A percentile compares a stretch with the other conserved stretches of the same genome.
Evolutionary conservation across 2,329 filamentous ascomycete genomes (phyloP).

Genomic region (Aspergillus uvarum): DNA sequence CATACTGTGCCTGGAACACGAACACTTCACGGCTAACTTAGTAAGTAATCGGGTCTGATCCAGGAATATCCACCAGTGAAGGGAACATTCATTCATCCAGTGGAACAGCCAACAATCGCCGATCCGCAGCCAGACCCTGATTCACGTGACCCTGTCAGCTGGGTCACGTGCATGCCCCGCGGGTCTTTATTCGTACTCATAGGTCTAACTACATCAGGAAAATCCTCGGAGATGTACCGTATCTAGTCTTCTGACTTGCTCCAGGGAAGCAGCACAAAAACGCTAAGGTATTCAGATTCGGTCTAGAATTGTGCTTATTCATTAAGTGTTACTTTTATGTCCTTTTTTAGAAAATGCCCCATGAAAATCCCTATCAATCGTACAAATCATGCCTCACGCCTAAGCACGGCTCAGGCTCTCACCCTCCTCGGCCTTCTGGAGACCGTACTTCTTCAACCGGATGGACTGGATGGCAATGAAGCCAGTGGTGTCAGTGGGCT

Average conservation of each 20-base stretch:
- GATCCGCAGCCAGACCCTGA: not conserved
- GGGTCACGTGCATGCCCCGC: not conserved
- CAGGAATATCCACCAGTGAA: too few relatives aligned
- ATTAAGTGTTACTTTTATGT: not conserved
- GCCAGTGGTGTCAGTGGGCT: slow-evolving; percentile 64
- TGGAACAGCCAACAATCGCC: not conserved
- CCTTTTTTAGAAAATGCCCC: not conserved
- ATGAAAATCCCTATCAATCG: not conserved
- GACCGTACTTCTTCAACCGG: slow-evolving; percentile 48
- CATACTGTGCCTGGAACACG: too few relatives aligned
- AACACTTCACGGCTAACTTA: too few relatives aligned
- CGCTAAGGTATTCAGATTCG: not conserved
- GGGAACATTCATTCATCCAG: too few relatives aligned
- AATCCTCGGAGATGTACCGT: not conserved
- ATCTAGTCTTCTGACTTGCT: too few relatives aligned
- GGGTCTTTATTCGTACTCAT: not conserved
- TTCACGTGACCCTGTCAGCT: not conserved
- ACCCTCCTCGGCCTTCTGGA: slow-evolving; percentile 20
- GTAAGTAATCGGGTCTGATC: too few relatives aligned
- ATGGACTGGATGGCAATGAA: slow-evolving; percentile 52
- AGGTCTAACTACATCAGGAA: not conserved
- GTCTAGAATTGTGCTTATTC: not conserved
- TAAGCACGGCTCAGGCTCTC: slow-evolving; percentile 18
- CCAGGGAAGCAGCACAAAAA: too few relatives aligned
- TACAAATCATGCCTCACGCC: not conserved